Base-by-base conservation (phyloP, 1,284 basidiomycete genomes). In the Fomes fomentarius region DNA sequence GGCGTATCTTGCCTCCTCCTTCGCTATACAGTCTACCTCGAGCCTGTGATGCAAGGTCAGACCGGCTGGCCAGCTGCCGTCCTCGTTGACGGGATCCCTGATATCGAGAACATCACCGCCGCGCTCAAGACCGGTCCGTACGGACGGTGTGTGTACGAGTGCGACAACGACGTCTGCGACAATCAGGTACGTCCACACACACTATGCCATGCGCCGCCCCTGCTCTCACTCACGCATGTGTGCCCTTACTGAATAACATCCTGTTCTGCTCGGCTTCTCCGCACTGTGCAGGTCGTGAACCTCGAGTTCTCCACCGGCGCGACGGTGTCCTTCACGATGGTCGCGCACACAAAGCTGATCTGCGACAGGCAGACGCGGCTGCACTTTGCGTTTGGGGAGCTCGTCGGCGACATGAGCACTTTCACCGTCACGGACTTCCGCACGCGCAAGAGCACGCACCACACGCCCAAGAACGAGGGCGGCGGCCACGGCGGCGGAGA, bases 401-500 rank as follows among this genome's bases (percentile, higher is more conserved):
- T 94, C 54, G 76, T 93, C 19, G 93, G 93, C 17, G 82, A 94
- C 70, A 92, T 92, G 90, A 71, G 60, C 17, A 78, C 74, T 2
- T 93, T 90, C 66, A 88, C 83, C 19, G 83, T 91, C n/a, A 88
- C 83, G 28, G 84, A 94, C 72, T 94, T 94, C 71, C 77, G 83
- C 45, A 85, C 83, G 25, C 69, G 74, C 37, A 73, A 71, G 45
- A 77, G 71, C 38, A 82, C 73, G 49, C 69, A 63, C 6, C 76
- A 83, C 67, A 64, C 64, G n/a, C 91, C 91, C 1, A 65, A 62
- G 21, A 69, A 68, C 44, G 84, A 88, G 46, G 82, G 83, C 4
- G 86, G 88, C 14, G 83, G 84, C 1, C 92, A 94, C 65, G 91
- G 91, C 19, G 92, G 92, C 30, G 93, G 93, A 2, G 93, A 94